These are phyloP conservation scores for Colletotrichum lindemuthianum DNA, from an alignment of 2,329 filamentous ascomycete genomes.

Conservation along the genomic window DNA sequence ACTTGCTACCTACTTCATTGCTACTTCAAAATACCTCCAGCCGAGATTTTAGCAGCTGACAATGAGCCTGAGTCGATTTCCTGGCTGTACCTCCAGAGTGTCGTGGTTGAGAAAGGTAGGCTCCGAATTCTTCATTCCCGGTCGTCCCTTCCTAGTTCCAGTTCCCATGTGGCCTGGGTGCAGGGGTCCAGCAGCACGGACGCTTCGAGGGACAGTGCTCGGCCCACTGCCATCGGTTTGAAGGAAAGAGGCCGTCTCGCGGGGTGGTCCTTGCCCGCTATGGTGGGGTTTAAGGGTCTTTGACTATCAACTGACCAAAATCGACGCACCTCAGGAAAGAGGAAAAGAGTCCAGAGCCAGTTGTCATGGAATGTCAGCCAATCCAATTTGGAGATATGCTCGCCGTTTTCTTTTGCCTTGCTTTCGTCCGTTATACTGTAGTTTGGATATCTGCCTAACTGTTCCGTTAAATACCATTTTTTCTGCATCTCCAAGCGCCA, in stretches of 20 bases:
- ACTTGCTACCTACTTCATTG: rapidly evolving
- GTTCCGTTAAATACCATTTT: no score
- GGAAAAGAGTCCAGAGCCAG: neutral
- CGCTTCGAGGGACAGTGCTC: neutral
- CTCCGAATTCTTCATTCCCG: neutral
- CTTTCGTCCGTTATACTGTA: no score
- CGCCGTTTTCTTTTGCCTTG: neutral
- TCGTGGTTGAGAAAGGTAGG: neutral
- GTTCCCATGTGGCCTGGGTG: constrained; percentile 2
- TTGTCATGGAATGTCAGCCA: neutral
- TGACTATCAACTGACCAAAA: constrained; percentile 31
- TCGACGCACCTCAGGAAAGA: constrained; percentile 5
- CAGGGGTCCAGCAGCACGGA: constrained; percentile 24
- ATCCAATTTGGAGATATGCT: neutral
- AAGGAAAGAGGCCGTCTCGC: constrained; percentile 11
- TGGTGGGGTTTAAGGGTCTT: constrained; percentile 31
- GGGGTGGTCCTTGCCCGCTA: constrained; percentile 2
- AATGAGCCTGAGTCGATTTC: no score
- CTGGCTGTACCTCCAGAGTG: no score
- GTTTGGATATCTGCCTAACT: no score
- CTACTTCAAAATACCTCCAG: no score
- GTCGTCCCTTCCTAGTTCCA: constrained; percentile 1
- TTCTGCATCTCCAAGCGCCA: no score
- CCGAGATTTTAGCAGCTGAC: no score
- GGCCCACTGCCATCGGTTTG: constrained; percentile 6